Evolutionary conservation across 495 filamentous ascomycete genomes (phyloP), one percentile per base, ranked within the genome.

Genomic region (Pseudotulostoma volvatum): DNA sequence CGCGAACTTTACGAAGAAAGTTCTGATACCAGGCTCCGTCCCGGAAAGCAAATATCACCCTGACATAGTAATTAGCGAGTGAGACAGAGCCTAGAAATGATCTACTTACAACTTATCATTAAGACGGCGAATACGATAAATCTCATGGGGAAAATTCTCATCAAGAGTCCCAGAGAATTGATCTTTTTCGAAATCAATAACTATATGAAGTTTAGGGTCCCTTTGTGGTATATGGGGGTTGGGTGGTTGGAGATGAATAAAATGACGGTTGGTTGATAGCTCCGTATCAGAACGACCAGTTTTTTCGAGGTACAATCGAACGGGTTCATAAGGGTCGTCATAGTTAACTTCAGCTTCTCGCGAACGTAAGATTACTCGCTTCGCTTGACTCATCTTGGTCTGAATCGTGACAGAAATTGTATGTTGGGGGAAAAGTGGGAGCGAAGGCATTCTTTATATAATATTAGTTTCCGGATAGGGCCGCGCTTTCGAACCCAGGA

Each of bases 131-230:
- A 37, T 8, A 2, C 1, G 5, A 20, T 41, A 41, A 19, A 41
- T n/a, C 9, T 41, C 39, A 36, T 41, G 32, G 2, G 39, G 39
- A 23, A 41, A 41, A 18, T 34, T 9, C 4, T 7, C 7, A 17
- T 23, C 9, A 39, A 39, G 15, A 5, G 21, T 4, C 9, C 37
- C 37, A 4, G 37, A 33, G 23, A 39, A 34, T 14, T 14, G 33
- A 5, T 34, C 33, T 33, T 13, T 41, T 17, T 43, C 40, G 17
- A 43, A 14, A 18, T 43, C 40, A 34, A 43, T 43, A 13, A 43
- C 21, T 31, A 43, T 37, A 18, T 43, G 34, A 31, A 43, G n/a
- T 14, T 43, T 43, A 4, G 40, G 15, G 23, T 38, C 30, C 33
- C 5, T 5, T 14, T 34, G 33, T 1, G 18, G 16, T 9, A 37